Base-by-base conservation (phyloP, 495 filamentous ascomycete genomes). In the Penicillium nucicola region DNA sequence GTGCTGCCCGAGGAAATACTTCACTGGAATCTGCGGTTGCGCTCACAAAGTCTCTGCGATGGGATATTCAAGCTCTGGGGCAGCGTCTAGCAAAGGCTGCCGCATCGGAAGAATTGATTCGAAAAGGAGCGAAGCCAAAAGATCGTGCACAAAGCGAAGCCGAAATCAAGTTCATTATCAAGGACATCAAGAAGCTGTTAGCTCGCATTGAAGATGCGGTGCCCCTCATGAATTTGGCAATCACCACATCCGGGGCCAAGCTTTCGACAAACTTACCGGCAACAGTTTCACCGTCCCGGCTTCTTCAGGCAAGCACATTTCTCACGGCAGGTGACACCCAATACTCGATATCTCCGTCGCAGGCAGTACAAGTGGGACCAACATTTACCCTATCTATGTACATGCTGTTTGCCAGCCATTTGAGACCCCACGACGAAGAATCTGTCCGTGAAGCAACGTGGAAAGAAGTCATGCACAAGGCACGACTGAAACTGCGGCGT, bases 391-490 rank as follows among this genome's bases (percentile, higher is more conserved):
- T 97, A 13, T 95, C 92, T 1, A 76, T 97, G 66, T 99, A 97
- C 70, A 97, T 99, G 95, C 82, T 97, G 5, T 99, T 97, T 62
- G 77, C 83, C 11, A 84, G 90, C 15, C 91, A 99, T 68, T 68
- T 85, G 13, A 74, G 84, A 19, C 78, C 77, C 6, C 77, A 85
- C 41, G 76, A 86, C 45, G 80, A 85, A 52, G 76, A 84, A 59
- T 79, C 74, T 14, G 62, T 84, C 32, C 77, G 88, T 36, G 86
- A 92, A 56, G 84, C 88, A 1, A 91, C 92, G 0, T 97, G 93
- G 95, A 95, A 97, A 60, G 95, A 99, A 63, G 91, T 96, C 35
- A 90, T 97, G 45, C 90, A 97, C 69, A 99, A 97, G 69, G 90
- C 90, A 17, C 80, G 84, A 36, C 81, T 97, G 9, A 90, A 91